Base-by-base conservation (phyloP, 768 basidiomycete species). In the Cystofilobasidium macerans region DNA sequence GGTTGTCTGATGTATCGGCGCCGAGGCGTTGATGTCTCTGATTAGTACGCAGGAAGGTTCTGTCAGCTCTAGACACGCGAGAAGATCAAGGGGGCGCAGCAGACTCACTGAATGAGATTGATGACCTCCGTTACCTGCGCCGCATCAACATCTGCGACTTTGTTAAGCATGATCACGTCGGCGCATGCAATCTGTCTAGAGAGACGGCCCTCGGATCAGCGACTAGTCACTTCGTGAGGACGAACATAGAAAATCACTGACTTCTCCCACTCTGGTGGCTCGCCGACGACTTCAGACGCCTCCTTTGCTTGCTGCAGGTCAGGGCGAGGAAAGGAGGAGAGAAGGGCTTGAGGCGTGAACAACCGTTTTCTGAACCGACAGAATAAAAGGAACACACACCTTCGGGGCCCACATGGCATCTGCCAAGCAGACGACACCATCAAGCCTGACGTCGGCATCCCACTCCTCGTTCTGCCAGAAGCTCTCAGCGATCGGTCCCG, bases 101-200 rank as follows among this genome's bases (percentile, higher is more conserved):
- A n/a, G 26, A 70, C 74, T 8, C 8, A 76, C 76, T 69, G 66
- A 43, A 99, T 84, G 26, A 82, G 75, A n/a, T 70, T 72, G 73
- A 88, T 85, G 16, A 83, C 82, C 4, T 77, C 72, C 1, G 69
- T 61, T 1, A 88, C 71, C 26, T 78, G 77, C 7, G 77, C 75
- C 0, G 80, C 68, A 0, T 80, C 72, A 1, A 84, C 85, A 12
- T 97, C 78, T 72, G 97, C 94, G 32, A 80, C 79, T 79, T 99
- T 99, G 80, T 99, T 99, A 33, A 99, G 78, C 32, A 99, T 76
- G 42, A 98, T 81, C 30, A 94, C 86, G 72, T 99, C 95, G 30
- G 94, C 85, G 42, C 85, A 86, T 0, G 89, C 94, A 56, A 98
- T 86, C 79, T 99, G 95, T 61, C 93, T 95, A 38, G 14, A 14